These are phyloP conservation scores for Diplodia intermedia DNA, from an alignment of 2,329 filamentous ascomycete species.

Conservation along the genomic window DNA sequence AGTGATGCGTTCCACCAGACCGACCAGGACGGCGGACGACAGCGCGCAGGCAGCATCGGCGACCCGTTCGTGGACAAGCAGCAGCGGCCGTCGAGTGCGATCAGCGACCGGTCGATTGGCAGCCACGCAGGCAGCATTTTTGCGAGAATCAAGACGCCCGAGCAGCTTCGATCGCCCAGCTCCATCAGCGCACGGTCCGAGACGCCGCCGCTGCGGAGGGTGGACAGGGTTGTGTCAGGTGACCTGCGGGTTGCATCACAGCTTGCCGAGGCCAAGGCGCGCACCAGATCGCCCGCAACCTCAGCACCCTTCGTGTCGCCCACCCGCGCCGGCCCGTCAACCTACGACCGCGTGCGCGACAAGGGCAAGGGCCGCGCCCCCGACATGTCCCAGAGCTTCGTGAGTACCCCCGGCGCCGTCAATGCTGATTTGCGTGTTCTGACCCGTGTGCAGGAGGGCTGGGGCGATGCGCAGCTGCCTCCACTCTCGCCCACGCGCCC, in stretches of 20 bases:
- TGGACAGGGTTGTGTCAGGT: constrained; percentile 72
- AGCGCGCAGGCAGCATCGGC: constrained; percentile 21
- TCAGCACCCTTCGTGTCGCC: constrained; percentile 47
- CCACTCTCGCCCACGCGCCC: constrained; percentile 92
- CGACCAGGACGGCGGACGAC: background rate
- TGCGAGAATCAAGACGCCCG: constrained; percentile 50
- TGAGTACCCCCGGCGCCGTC: constrained; percentile 62
- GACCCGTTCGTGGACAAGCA: constrained; percentile 42
- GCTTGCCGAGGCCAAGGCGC: constrained; percentile 56
- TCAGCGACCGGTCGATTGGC: constrained; percentile 53
- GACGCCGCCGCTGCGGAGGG: constrained; percentile 75
- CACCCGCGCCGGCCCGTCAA: constrained; percentile 57
- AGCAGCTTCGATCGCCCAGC: constrained; percentile 67
- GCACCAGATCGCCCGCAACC: constrained; percentile 36
- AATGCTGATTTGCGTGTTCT: constrained; percentile 12
- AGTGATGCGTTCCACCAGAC: background rate
- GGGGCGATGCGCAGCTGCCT: constrained; percentile 87
- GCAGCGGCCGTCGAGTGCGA: constrained; percentile 49
- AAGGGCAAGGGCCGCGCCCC: constrained; percentile 79
- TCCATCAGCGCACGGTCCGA: constrained; percentile 62
- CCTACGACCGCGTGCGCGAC: constrained; percentile 79
- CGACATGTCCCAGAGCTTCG: constrained; percentile 88
- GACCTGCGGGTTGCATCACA: constrained; percentile 75
- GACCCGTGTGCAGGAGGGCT: constrained; percentile 75
- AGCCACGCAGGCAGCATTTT: constrained; percentile 43